phyloP scores from a whole-genome alignment of 75 land plant genomes.

The Pinus tabuliformis region DNA sequence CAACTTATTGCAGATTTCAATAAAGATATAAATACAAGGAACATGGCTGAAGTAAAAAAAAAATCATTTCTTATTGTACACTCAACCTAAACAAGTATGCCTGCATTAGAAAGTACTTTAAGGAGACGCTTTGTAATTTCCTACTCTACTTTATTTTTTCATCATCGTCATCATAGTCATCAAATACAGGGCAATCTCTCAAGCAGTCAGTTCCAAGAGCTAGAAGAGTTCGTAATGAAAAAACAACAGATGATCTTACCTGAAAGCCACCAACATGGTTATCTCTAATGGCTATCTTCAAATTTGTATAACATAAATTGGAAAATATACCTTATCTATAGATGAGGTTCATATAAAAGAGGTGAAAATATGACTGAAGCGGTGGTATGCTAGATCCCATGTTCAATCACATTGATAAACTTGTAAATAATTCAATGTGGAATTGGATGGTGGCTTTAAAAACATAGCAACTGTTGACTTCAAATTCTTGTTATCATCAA shows the following conservation, averaged over 20 bases:
- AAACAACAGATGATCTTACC: conserved; percentile 91
- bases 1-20: no score
- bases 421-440: no score
- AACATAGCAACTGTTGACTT: no score
- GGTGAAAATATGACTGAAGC: conserved; percentile 46
- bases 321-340: conserved; percentile 65
- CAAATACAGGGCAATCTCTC: conserved; percentile 54
- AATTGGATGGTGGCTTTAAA: no score
- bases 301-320: no score
- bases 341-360: conserved; percentile 82
- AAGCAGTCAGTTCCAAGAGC: conserved; percentile 45
- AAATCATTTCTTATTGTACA: conserved; percentile 70
- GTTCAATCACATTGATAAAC: no score
- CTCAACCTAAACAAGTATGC: conserved; percentile 89
- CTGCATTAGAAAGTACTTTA: conserved; percentile 69
- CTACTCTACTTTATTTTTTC: conserved; percentile 61
- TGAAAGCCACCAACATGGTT: conserved; percentile 20
- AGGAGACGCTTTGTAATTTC: conserved; percentile 57
- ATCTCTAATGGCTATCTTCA: neutral
- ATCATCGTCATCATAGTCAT: conserved; percentile 84
- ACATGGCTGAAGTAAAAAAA: no score
- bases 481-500: no score
- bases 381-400: no score
- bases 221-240: conserved; percentile 73
- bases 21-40: no score